Conservation (phyloP, 257 asterid species). For the Anisodus acutangulus region DNA sequence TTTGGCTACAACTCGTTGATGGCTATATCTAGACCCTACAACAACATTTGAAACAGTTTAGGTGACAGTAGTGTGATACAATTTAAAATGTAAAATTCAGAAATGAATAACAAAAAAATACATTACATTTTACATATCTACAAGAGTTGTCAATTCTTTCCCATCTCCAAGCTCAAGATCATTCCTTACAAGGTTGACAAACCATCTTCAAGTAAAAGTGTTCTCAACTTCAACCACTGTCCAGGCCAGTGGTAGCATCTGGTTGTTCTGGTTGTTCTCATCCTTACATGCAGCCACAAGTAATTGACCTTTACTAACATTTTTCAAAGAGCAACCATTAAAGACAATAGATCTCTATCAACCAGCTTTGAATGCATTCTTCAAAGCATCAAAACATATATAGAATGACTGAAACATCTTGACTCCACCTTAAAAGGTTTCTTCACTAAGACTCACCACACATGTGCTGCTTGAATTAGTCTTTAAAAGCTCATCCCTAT, state of each 20-base stretch:
- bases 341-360: background rate
- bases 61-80: too few relatives aligned
- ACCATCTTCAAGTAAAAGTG: background rate
- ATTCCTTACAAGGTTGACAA: background rate
- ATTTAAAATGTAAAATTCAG: too few relatives aligned
- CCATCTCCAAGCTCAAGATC: background rate
- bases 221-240: background rate
- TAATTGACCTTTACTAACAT: background rate
- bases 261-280: background rate
- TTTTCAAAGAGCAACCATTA: background rate
- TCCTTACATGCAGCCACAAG: background rate
- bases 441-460: background rate
- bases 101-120: too few relatives aligned
- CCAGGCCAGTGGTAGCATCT: background rate
- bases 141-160: too few relatives aligned
- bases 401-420: background rate
- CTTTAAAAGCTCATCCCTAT: background rate
- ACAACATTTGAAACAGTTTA: too few relatives aligned
- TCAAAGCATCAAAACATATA: background rate
- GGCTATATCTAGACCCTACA: too few relatives aligned
- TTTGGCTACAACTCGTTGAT: background rate
- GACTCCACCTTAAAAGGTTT: background rate
- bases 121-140: too few relatives aligned
- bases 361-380: background rate
- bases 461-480: background rate